Percentiles rank a stretch among this genome's conserved stretches.
phyloP scores from a whole-genome alignment of 306 rosid species.

The Malus asiatica region DNA sequence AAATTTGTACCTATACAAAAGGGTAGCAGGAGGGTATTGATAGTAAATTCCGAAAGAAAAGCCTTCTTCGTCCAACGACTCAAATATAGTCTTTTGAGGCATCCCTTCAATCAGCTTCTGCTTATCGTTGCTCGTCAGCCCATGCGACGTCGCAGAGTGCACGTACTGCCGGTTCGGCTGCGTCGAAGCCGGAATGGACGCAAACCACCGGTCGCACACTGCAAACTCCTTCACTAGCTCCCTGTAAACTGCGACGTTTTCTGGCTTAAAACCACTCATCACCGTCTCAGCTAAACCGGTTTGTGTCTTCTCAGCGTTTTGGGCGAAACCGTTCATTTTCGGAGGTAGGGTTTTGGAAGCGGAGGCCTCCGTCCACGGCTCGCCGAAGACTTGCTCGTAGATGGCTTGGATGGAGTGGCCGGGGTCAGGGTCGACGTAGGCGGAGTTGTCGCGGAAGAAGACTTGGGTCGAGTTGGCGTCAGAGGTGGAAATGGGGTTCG shows the following conservation, averaged over 20 bases:
- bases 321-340: constrained; percentile 59
- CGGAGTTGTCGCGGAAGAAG: constrained; percentile 29
- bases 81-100: constrained; percentile 83
- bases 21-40: constrained; percentile 50
- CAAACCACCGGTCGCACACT: constrained; percentile 77
- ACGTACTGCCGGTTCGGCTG: constrained; percentile 75
- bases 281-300: constrained; percentile 40
- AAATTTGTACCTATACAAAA: constrained; percentile 50
- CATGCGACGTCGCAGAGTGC: constrained; percentile 80
- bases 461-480: constrained; percentile 31
- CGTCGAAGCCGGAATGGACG: constrained; percentile 62
- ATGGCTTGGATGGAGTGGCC: constrained; percentile 71
- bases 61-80: constrained; percentile 60
- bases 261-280: constrained; percentile 68
- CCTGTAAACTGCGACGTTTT: constrained; percentile 37
- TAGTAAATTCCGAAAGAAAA: constrained; percentile 63
- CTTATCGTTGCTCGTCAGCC: constrained; percentile 45
- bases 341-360: constrained; percentile 36
- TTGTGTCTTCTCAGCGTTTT: constrained; percentile 40
- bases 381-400: constrained; percentile 75
- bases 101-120: constrained; percentile 43
- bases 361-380: constrained; percentile 54
- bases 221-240: constrained; percentile 61
- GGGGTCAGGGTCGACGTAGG: constrained; percentile 63
- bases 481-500: constrained; percentile 44